Conservation (phyloP, 495 filamentous ascomycete species). For the Hypoxylon fragiforme region DNA sequence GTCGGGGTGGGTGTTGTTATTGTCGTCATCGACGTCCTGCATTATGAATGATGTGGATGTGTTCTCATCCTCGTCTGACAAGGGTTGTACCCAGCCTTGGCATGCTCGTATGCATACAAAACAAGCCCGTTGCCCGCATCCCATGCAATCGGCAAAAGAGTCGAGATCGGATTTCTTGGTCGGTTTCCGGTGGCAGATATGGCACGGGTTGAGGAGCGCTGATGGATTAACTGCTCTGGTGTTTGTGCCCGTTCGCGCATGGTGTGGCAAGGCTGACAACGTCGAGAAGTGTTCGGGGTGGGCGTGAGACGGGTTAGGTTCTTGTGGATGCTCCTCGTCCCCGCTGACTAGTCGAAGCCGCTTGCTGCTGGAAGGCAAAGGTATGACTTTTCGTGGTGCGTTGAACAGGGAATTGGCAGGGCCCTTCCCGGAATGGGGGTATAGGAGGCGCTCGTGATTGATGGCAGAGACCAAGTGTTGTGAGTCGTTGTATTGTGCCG, state of each 20-base stretch:
- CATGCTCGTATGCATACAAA: conserved; percentile 54
- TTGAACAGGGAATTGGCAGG: conserved; percentile 16
- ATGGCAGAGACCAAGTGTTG: conserved; percentile 29
- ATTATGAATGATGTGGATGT: conserved; percentile 43
- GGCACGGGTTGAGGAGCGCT: conserved; percentile 45
- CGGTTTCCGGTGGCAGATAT: conserved; percentile 53
- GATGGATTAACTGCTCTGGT: conserved; percentile 15
- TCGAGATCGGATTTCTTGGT: conserved; percentile 54
- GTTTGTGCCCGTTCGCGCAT: conserved; percentile 6
- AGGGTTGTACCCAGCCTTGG: conserved; percentile 40
- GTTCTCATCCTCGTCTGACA: conserved; percentile 18
- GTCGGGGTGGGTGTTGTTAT: background rate
- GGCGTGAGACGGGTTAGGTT: conserved; percentile 30
- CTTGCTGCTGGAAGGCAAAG: conserved; percentile 43
- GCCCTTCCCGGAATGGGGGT: conserved; percentile 15
- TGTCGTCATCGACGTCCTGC: conserved; percentile 42
- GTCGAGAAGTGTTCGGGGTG: conserved; percentile 33
- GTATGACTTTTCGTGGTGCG: conserved; percentile 37
- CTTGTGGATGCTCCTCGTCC: conserved; percentile 21
- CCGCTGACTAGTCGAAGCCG: conserved; percentile 29
- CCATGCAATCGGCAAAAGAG: conserved; percentile 50
- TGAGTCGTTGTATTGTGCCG: conserved; percentile 21
- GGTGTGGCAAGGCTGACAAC: conserved; percentile 14
- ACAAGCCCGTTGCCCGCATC: conserved; percentile 51
- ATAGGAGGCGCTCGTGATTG: conserved; percentile 26